phyloP scores from a whole-genome alignment of 2,329 filamentous ascomycete species.

The Aureobasidium leucospermi region DNA sequence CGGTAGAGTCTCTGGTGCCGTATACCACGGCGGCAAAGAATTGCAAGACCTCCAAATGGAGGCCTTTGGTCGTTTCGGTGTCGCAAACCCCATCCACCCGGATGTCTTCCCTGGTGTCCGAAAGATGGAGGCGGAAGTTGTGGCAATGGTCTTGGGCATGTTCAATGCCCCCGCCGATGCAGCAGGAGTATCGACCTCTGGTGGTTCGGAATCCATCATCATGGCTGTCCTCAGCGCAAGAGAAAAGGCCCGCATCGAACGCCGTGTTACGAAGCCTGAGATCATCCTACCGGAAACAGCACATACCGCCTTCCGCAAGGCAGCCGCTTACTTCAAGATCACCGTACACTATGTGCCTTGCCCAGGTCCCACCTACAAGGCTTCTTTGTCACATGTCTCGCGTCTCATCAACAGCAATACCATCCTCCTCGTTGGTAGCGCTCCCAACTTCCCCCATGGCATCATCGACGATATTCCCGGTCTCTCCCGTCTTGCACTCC shows the following conservation, averaged over 20 bases:
- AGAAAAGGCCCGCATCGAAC: slow-evolving; percentile 79
- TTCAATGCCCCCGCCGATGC: slow-evolving; percentile 84
- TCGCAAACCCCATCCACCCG: slow-evolving; percentile 93
- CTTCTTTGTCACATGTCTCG: slow-evolving; percentile 67
- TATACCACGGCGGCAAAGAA: slow-evolving; percentile 86
- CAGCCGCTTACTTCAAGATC: slow-evolving; percentile 92
- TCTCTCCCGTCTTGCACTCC: slow-evolving; percentile 73
- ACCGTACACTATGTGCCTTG: slow-evolving; percentile 84
- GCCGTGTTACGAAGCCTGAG: slow-evolving; percentile 84
- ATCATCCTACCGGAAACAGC: slow-evolving; percentile 95
- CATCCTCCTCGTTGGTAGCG: slow-evolving; percentile 83
- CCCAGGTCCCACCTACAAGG: slow-evolving; percentile 77
- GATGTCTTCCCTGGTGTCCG: slow-evolving; percentile 96
- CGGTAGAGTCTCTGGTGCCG: slow-evolving; percentile 85
- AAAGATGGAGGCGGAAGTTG: slow-evolving; percentile 98
- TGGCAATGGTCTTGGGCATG: slow-evolving; percentile 74
- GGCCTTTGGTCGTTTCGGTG: slow-evolving; percentile 88
- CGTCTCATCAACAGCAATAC: slow-evolving; percentile 93
- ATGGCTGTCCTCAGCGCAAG: slow-evolving; percentile 90
- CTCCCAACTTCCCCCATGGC: slow-evolving; percentile 96
- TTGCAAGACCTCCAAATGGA: slow-evolving; percentile 80
- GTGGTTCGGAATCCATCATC: slow-evolving; percentile 92
- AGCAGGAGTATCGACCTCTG: slow-evolving; percentile 83
- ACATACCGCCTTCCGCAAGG: slow-evolving; percentile 95
- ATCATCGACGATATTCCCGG: slow-evolving; percentile 91